A percentile compares a stretch with the other conserved stretches of the same genome.
phyloP scores from a whole-genome alignment of 129 eudicot genomes.

The Arctium lappa region DNA sequence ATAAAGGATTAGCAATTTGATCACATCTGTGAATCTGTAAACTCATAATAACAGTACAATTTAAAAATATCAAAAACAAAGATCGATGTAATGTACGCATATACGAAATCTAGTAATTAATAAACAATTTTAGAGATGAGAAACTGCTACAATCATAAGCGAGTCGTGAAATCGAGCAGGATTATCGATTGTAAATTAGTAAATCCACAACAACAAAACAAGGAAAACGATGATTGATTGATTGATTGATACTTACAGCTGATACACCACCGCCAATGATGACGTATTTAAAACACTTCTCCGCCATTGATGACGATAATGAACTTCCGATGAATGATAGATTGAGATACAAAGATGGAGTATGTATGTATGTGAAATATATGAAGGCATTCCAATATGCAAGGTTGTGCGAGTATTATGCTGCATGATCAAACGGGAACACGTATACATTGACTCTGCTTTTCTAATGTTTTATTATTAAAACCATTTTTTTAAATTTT shows the following conservation, averaged over 20 bases:
- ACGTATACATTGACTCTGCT: not conserved
- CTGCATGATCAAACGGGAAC: conserved; percentile 15
- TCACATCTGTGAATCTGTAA: not conserved
- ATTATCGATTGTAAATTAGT: not conserved
- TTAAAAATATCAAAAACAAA: not conserved
- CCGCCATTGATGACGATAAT: conserved; percentile 46
- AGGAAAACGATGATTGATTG: not conserved
- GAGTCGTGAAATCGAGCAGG: not conserved
- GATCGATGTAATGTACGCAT: not conserved
- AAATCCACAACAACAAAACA: not conserved
- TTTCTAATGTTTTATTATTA: not conserved
- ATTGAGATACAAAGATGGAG: not conserved
- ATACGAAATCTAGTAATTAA: not conserved
- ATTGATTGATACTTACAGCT: conserved; percentile 39
- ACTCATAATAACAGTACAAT: not conserved
- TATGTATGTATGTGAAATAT: not conserved
- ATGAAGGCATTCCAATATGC: not conserved
- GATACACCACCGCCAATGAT: conserved; percentile 86
- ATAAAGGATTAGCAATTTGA: conserved; percentile 8
- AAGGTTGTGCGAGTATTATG: conserved; percentile 24
- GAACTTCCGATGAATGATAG: not conserved
- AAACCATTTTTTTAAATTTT: not conserved
- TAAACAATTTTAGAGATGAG: not conserved
- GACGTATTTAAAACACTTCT: conserved; percentile 65
- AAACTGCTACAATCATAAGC: not conserved